These are phyloP conservation scores for Teunomyces atbi DNA, from an alignment of 805 yeast species.

Conservation along the genomic window DNA sequence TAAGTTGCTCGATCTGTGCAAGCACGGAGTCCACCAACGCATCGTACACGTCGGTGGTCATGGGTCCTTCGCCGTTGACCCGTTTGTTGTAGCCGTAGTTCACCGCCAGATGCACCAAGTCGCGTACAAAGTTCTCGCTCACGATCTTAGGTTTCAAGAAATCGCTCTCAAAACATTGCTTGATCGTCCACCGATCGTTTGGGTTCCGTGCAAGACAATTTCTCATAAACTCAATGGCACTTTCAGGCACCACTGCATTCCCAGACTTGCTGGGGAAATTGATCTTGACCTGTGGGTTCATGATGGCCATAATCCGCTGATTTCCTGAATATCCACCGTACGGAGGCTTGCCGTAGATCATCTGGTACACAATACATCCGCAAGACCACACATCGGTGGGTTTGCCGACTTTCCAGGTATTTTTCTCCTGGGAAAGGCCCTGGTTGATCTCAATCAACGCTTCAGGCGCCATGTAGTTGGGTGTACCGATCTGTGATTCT, in stretches of 20 bases:
- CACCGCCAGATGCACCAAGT: conserved; percentile 74
- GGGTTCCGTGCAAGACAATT: conserved; percentile 75
- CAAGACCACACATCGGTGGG: conserved; percentile 98
- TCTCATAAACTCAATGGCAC: conserved; percentile 68
- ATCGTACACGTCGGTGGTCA: conserved; percentile 39
- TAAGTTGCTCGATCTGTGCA: conserved; percentile 45
- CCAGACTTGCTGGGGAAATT: conserved; percentile 65
- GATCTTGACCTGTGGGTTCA: conserved; percentile 76
- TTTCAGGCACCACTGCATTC: conserved; percentile 60
- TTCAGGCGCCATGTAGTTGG: conserved; percentile 98
- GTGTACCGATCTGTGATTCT: conserved; percentile 91
- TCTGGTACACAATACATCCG: conserved; percentile 93
- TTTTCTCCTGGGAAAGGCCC: conserved; percentile 20
- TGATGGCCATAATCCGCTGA: conserved; percentile 77
- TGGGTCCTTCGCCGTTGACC: conserved; percentile 35
- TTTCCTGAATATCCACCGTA: conserved; percentile 76
- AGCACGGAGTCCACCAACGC: conserved; percentile 54
- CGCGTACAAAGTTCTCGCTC: conserved; percentile 62
- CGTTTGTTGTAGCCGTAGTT: conserved; percentile 56
- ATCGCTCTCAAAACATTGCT: conserved; percentile 57
- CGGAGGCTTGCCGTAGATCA: conserved; percentile 93
- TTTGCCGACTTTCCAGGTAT: conserved; percentile 77
- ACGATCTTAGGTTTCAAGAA: conserved; percentile 77
- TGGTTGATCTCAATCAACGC: conserved; percentile 65
- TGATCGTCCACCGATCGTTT: conserved; percentile 58